Base-by-base conservation (phyloP, 2,329 filamentous ascomycete genomes). In the Paraphaeosphaeria sporulosa region DNA sequence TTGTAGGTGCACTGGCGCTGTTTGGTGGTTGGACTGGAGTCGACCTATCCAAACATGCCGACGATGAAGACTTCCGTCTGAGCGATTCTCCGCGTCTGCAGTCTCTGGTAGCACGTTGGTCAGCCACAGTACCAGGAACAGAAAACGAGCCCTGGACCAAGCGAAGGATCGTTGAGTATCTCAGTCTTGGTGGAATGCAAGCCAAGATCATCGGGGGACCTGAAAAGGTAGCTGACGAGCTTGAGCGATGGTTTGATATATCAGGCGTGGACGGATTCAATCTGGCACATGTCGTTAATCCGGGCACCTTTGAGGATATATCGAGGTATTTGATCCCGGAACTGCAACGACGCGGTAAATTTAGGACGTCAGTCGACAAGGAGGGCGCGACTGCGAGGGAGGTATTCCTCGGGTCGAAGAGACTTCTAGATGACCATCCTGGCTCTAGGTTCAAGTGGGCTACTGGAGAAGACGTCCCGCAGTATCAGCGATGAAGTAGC, bases 191-290 rank as follows among this genome's bases (percentile, higher is more conserved):
- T 7, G 89, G 89, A 1, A 82, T 90, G 25, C 86, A 87, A 0
- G 84, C 87, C 0, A 83, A 85, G 0, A 73, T 87, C 1, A 85
- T 91, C 0, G 89, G 89, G 0, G 90, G 87, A 0, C 79, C 88
- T 0, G 75, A 82, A 21, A 84, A 85, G 61, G 87, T 91, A 1
- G 89, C 88, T 0, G 89, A 92, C 70, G 83, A 85, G 53, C 80
- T 92, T 58, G 87, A 91, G 76, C 73, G 80, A 1, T 92, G 89
- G 89, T 80, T 91, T 0, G 67, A 78, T 4, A 88, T 90, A 68
- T 87, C 86, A 0, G 89, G 90, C 64, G 84, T 91, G 0, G 89
- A 92, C 71, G 89, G 89, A 0, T 92, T 92, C 75, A 92, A 92
- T 69, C 83, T 92, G 72, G 87, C 62, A 19, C 64, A 71, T 43